Percentiles rank a stretch among this genome's conserved stretches.
Evolutionary conservation across 805 yeast genomes (phyloP).

Genomic region (Cyberlindnera mrakii): DNA sequence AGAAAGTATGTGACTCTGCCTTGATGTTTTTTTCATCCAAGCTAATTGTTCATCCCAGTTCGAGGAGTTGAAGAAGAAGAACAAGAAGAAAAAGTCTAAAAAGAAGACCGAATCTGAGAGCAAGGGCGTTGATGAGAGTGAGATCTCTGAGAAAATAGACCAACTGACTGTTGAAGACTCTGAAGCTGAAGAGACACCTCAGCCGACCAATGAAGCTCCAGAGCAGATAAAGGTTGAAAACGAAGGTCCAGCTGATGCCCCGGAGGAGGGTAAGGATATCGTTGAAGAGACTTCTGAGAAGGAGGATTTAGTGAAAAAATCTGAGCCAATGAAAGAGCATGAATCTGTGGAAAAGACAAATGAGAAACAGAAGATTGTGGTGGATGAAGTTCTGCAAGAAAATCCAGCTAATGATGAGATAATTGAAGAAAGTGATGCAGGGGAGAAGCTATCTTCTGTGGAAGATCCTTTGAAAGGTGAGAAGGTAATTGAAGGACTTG

Average conservation of each 20-base stretch:
- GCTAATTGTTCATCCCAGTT: slow-evolving; percentile 26
- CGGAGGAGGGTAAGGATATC: background rate
- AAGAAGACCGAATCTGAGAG: background rate
- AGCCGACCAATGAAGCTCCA: slow-evolving; percentile 3
- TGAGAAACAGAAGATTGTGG: slow-evolving; percentile 4
- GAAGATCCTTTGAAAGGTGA: slow-evolving; percentile 2
- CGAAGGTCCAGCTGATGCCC: background rate
- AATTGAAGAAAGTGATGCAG: slow-evolving; percentile 3
- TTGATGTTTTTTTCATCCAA: background rate
- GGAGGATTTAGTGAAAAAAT: slow-evolving; percentile 12
- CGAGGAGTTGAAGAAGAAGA: slow-evolving; percentile 63
- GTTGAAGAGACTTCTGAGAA: slow-evolving; percentile 1
- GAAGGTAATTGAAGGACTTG: background rate
- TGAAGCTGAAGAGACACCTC: slow-evolving; percentile 6
- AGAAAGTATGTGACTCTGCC: slow-evolving; percentile 36
- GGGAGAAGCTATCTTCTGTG: slow-evolving; percentile 4
- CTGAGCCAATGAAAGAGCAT: slow-evolving; percentile 12
- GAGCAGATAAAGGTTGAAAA: background rate
- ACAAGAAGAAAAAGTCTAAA: slow-evolving; percentile 36
- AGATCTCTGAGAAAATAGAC: slow-evolving; percentile 16
- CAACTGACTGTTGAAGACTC: slow-evolving; percentile 10
- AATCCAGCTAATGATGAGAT: background rate
- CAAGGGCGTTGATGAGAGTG: background rate
- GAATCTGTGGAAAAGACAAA: slow-evolving; percentile 6
- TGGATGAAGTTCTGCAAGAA: slow-evolving; percentile 3